These are phyloP conservation scores for Aureobasidium sp. DNA, from an alignment of 2,329 filamentous ascomycete genomes.

Conservation along the genomic window DNA sequence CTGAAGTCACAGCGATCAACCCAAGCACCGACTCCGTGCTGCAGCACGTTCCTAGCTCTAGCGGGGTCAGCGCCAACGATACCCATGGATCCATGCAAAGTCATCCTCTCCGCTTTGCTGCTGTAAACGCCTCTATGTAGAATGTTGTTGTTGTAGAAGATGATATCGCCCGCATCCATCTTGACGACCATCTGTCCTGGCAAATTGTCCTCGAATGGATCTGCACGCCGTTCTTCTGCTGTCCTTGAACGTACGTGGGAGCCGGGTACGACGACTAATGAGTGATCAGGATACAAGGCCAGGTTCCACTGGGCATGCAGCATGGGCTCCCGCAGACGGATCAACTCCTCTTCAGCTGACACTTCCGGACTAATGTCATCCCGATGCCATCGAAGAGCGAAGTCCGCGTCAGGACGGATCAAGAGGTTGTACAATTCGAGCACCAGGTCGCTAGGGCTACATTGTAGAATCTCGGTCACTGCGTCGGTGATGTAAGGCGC, in stretches of 20 bases:
- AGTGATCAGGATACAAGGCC: slow-evolving; percentile 67
- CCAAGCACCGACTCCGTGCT: slow-evolving; percentile 66
- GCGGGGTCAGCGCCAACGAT: slow-evolving; percentile 48
- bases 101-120: slow-evolving; percentile 54
- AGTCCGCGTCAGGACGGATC: slow-evolving; percentile 63
- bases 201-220: slow-evolving; percentile 55
- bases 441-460: slow-evolving; percentile 54
- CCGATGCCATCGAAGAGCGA: slow-evolving; percentile 75
- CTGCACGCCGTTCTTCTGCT: slow-evolving; percentile 58
- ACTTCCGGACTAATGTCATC: slow-evolving; percentile 71
- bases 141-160: slow-evolving; percentile 90
- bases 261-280: slow-evolving; percentile 69
- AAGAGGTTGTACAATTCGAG: slow-evolving; percentile 88
- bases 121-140: slow-evolving; percentile 65
- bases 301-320: slow-evolving; percentile 85
- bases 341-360: slow-evolving; percentile 58
- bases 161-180: slow-evolving; percentile 67
- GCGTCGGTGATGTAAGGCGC: slow-evolving; percentile 55
- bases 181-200: slow-evolving; percentile 59
- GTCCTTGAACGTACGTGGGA: slow-evolving; percentile 68
- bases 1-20: slow-evolving; percentile 54
- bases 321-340: slow-evolving; percentile 52
- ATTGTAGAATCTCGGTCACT: slow-evolving; percentile 57
- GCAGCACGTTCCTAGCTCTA: slow-evolving; percentile 64
- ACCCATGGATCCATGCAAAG: slow-evolving; percentile 66